These are phyloP conservation scores for Melanogaster broomeanus DNA, from an alignment of 768 basidiomycete species.

Conservation along the genomic window DNA sequence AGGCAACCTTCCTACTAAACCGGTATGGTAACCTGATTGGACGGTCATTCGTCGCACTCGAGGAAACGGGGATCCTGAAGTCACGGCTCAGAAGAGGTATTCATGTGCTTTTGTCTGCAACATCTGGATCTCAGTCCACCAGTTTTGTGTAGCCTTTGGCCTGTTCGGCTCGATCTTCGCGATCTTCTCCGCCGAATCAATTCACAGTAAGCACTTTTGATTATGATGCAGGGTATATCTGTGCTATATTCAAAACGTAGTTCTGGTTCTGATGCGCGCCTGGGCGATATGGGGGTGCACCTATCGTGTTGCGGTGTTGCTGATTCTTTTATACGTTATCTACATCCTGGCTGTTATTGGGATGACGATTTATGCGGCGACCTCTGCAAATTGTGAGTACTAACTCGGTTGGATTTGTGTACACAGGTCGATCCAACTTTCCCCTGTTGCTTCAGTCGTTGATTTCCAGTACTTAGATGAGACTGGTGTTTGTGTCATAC, in stretches of 20 bases:
- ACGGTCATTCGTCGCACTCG: conserved; percentile 4
- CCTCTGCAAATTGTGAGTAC: too few relatives aligned
- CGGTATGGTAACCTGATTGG: conserved; percentile 21
- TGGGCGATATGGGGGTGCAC: conserved; percentile 23
- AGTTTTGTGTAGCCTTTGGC: conserved; percentile 12
- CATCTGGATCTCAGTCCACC: background rate
- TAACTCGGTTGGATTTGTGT: background rate
- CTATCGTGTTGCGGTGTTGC: background rate
- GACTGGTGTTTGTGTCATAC: background rate
- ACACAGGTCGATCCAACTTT: background rate
- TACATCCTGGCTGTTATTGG: conserved; percentile 9
- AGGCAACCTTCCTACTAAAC: conserved; percentile 13
- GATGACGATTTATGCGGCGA: background rate
- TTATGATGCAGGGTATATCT: too few relatives aligned
- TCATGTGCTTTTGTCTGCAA: background rate
- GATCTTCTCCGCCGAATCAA: conserved; percentile 12
- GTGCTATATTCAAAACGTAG: conserved; percentile 4
- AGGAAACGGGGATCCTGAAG: conserved; percentile 3
- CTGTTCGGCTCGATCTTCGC: conserved; percentile 9
- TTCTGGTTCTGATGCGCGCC: conserved; percentile 19
- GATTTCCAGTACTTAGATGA: background rate
- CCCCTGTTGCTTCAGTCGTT: background rate
- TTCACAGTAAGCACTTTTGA: conserved; percentile 11
- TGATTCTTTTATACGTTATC: conserved; percentile 7
- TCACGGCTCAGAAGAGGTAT: conserved; percentile 3